Percentiles rank a stretch among this genome's conserved stretches.
Evolutionary conservation across 805 yeast genomes (phyloP).

Genomic region (Metschnikowia similis): DNA sequence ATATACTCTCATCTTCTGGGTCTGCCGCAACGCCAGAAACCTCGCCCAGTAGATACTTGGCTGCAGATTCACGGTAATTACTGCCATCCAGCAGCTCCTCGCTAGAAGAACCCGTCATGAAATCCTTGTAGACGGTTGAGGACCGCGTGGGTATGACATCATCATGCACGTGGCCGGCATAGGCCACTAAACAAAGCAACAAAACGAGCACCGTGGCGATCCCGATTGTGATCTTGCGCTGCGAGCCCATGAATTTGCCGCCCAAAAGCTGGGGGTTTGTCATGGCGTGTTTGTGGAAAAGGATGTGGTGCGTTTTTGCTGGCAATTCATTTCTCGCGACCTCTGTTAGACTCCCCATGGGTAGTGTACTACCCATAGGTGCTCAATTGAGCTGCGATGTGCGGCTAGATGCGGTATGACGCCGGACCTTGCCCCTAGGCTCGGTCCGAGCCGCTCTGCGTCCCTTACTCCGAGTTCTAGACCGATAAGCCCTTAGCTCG

Average conservation of each 20-base stretch:
- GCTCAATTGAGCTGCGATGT: no score
- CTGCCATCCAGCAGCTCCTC: not conserved
- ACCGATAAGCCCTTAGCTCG: no score
- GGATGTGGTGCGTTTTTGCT: not conserved
- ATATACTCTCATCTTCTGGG: not conserved
- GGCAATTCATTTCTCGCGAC: no score
- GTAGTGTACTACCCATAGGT: no score
- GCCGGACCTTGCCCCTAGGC: no score
- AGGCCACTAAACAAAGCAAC: conserved; percentile 25
- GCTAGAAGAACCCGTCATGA: not conserved
- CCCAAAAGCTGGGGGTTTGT: conserved; percentile 14
- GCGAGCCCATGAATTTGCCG: conserved; percentile 30
- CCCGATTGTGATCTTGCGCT: conserved; percentile 22
- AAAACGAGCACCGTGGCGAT: conserved; percentile 21
- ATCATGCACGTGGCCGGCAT: conserved; percentile 25
- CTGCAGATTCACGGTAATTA: not conserved
- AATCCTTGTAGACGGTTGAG: conserved; percentile 2
- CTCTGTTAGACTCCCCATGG: no score
- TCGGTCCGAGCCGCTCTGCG: no score
- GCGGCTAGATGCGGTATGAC: no score
- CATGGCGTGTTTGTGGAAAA: not conserved
- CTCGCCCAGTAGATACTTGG: not conserved
- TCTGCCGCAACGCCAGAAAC: not conserved
- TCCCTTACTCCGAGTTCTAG: no score
- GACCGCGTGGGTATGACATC: conserved; percentile 1